Evolutionary conservation across 345 rosid species (phyloP).

Genomic region (Limnanthes douglasii): DNA sequence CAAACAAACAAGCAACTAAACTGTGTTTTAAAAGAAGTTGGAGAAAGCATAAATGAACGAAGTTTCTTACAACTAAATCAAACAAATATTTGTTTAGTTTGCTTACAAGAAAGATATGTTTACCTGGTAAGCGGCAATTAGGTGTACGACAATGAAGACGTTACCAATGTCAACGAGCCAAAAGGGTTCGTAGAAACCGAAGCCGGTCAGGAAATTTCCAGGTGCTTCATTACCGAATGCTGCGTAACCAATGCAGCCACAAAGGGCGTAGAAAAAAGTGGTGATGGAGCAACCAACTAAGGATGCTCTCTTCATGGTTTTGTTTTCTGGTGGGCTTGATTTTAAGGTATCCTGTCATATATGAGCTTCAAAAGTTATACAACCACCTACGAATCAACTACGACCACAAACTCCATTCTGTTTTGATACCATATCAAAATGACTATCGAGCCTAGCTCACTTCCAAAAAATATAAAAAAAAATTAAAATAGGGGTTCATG

Average conservation of each 20-base stretch:
- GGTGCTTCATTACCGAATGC: slow-evolving; percentile 82
- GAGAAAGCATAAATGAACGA: too few species aligned
- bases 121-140: slow-evolving; percentile 77
- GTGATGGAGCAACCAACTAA: slow-evolving; percentile 39
- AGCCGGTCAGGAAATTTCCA: slow-evolving; percentile 78
- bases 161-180: slow-evolving; percentile 88
- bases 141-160: slow-evolving; percentile 63
- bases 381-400: too few species aligned
- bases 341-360: slow-evolving; percentile 37
- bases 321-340: slow-evolving; percentile 49
- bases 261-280: slow-evolving; percentile 50
- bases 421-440: too few species aligned
- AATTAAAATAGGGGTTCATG: too few species aligned
- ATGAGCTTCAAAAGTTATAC: too few species aligned
- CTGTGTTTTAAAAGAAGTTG: too few species aligned
- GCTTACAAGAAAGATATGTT: background rate
- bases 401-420: too few species aligned
- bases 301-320: slow-evolving; percentile 51
- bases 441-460: too few species aligned
- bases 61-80: too few species aligned
- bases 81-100: too few species aligned
- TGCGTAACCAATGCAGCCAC: slow-evolving; percentile 73
- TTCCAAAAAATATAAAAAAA: too few species aligned
- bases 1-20: too few species aligned
- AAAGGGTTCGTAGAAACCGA: slow-evolving; percentile 80